Evolutionary conservation across 2,329 filamentous ascomycete genomes (phyloP).

Genomic region (Diaporthe destruens): DNA sequence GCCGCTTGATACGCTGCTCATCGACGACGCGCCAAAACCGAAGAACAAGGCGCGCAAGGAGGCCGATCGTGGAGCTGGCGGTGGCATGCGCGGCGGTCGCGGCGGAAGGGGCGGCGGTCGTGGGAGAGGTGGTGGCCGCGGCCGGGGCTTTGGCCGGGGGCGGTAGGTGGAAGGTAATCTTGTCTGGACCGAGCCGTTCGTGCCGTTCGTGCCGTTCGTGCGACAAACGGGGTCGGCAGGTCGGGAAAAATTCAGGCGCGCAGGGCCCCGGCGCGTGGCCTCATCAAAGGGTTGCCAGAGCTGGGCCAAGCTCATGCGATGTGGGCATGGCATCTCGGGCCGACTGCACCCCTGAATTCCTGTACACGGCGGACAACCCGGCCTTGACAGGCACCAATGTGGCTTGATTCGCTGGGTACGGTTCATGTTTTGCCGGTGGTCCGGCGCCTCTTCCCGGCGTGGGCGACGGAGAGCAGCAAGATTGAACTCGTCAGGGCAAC

Average conservation of each 20-base stretch:
- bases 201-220: not conserved
- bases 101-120: slow-evolving; percentile 36
- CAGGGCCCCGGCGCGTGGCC: not conserved
- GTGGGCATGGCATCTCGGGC: not conserved
- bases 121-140: slow-evolving; percentile 32
- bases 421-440: not conserved
- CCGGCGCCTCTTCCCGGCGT: slow-evolving; percentile 36
- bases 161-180: not conserved
- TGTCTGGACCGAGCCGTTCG: not conserved
- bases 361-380: not conserved
- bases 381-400: not conserved
- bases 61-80: slow-evolving; percentile 69
- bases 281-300: not conserved
- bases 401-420: slow-evolving; percentile 28
- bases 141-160: slow-evolving; percentile 32
- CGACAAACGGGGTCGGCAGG: not conserved
- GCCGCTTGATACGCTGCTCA: slow-evolving; percentile 92
- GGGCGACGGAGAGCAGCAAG: slow-evolving; percentile 28
- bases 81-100: slow-evolving; percentile 51
- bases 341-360: not conserved
- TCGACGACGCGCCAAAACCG: slow-evolving; percentile 97
- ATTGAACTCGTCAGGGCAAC: slow-evolving; percentile 18
- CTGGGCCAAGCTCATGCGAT: not conserved
- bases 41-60: slow-evolving; percentile 99
- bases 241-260: too few species aligned